Conservation (phyloP, 1,139 yeast species). For the Chernovozyma aurita region DNA sequence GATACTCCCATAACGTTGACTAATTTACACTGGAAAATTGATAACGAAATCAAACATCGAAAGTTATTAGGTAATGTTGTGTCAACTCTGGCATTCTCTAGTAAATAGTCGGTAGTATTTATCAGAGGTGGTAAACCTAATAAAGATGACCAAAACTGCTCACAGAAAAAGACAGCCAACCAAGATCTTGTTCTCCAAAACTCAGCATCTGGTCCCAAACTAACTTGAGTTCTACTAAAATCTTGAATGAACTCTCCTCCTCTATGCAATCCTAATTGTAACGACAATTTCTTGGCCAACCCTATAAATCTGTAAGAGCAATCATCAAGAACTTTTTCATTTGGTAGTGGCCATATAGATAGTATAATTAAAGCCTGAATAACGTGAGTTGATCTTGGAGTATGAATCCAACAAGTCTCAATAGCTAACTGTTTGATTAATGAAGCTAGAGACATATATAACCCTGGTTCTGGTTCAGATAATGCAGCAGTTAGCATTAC, state of each 20-base stretch:
- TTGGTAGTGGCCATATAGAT: constrained; percentile 90
- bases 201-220: constrained; percentile 81
- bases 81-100: constrained; percentile 76
- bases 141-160: constrained; percentile 87
- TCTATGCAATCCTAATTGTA: constrained; percentile 89
- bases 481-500: constrained; percentile 82
- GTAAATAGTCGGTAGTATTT: constrained; percentile 70
- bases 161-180: constrained; percentile 83
- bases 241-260: constrained; percentile 86
- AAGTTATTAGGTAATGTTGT: constrained; percentile 64
- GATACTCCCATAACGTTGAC: constrained; percentile 86
- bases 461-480: constrained; percentile 81
- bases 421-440: constrained; percentile 83
- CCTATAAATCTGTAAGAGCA: constrained; percentile 87
- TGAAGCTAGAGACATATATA: constrained; percentile 72
- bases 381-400: constrained; percentile 91
- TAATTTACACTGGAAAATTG: constrained; percentile 81
- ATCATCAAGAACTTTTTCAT: constrained; percentile 88
- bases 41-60: constrained; percentile 65
- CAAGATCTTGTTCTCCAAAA: constrained; percentile 93
- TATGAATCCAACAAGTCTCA: constrained; percentile 89
- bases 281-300: constrained; percentile 75
- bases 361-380: constrained; percentile 82
- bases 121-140: constrained; percentile 86
- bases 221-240: constrained; percentile 84